Conservation (phyloP, 78 protist species). For the Chrysochromulina parva region DNA sequence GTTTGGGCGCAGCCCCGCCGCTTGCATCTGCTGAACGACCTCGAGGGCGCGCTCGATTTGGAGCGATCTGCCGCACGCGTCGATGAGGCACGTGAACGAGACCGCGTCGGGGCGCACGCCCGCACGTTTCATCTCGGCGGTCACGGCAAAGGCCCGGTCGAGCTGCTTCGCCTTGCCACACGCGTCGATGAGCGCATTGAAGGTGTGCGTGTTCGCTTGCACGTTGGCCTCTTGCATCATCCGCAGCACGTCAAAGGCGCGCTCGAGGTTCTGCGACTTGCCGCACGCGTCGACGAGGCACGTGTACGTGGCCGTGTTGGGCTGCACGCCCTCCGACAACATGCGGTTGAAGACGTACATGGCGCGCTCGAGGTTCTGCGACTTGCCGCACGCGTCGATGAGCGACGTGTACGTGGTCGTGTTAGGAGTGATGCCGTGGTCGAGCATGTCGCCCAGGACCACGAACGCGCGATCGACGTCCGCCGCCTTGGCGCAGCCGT, state of each 20-base stretch:
- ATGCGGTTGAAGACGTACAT: neutral
- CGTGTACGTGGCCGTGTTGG: neutral
- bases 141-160: neutral
- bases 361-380: neutral
- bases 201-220: neutral
- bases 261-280: neutral
- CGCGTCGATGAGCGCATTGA: neutral
- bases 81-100: neutral
- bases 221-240: neutral
- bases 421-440: neutral
- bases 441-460: neutral
- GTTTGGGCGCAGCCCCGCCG: neutral
- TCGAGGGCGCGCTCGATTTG: neutral
- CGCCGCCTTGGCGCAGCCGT: neutral
- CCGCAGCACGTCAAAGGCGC: neutral
- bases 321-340: neutral
- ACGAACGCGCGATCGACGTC: neutral
- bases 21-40: neutral
- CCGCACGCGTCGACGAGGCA: constrained; percentile 21
- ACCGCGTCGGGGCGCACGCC: neutral
- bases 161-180: neutral
- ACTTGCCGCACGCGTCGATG: neutral
- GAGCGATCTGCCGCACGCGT: neutral
- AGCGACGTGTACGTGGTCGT: neutral
- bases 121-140: neutral